Percentiles rank a stretch among this genome's conserved stretches.
phyloP scores from a whole-genome alignment of 2,329 filamentous ascomycete genomes.

The Hypoxylon sp. region DNA sequence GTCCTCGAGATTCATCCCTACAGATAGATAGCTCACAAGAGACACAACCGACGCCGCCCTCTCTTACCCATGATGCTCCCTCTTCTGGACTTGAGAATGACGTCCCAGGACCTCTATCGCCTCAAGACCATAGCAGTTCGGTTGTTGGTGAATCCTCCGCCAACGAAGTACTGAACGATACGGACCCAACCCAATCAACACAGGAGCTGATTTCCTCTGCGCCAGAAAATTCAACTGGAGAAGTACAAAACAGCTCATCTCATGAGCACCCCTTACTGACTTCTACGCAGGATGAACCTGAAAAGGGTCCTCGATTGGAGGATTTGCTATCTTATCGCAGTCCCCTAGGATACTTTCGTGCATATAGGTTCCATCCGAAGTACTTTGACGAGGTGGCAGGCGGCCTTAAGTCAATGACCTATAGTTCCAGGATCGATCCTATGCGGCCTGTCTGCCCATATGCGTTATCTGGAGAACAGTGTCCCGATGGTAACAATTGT shows the following conservation, averaged over 20 bases:
- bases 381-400: slow-evolving; percentile 78
- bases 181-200: slow-evolving; percentile 37
- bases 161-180: slow-evolving; percentile 48
- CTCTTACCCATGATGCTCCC: slow-evolving; percentile 37
- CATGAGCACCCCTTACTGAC: slow-evolving; percentile 53
- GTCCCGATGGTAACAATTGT: slow-evolving; percentile 79
- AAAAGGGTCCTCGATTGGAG: slow-evolving; percentile 36
- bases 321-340: slow-evolving; percentile 81
- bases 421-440: slow-evolving; percentile 90
- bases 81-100: slow-evolving; percentile 31
- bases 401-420: slow-evolving; percentile 91
- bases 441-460: slow-evolving; percentile 81
- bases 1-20: slow-evolving; percentile 41
- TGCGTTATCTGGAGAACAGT: slow-evolving; percentile 78
- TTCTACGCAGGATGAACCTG: slow-evolving; percentile 47
- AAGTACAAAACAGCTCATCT: slow-evolving; percentile 54
- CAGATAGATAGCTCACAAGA: slow-evolving; percentile 47
- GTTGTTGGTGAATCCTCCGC: slow-evolving; percentile 40
- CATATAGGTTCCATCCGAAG: slow-evolving; percentile 89
- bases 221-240: slow-evolving; percentile 44
- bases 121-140: slow-evolving; percentile 16
- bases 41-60: slow-evolving; percentile 43
- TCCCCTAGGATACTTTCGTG: slow-evolving; percentile 84
- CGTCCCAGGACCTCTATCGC: slow-evolving; percentile 9
- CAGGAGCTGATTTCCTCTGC: slow-evolving; percentile 24